Conservation (phyloP, 1,284 basidiomycete species). For the Moesziomyces antarcticus region DNA sequence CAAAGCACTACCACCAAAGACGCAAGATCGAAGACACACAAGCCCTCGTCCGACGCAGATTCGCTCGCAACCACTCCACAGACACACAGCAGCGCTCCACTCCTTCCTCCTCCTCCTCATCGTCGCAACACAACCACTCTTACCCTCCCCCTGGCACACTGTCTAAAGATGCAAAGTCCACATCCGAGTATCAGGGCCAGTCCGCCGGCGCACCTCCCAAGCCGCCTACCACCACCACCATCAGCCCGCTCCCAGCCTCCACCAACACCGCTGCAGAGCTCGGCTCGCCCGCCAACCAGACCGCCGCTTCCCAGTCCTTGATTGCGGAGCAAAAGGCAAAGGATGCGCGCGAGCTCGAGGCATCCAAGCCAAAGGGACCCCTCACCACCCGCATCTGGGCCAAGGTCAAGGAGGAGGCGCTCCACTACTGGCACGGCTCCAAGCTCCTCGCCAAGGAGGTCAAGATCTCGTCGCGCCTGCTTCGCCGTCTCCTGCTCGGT, state of each 20-base stretch:
- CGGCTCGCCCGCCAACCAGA: conserved; percentile 52
- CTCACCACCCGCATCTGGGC: conserved; percentile 75
- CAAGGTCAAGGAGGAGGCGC: conserved; percentile 92
- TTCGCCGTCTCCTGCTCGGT: conserved; percentile 91
- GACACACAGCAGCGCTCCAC: conserved; percentile 27
- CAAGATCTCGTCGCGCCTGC: conserved; percentile 85
- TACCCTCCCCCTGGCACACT: conserved; percentile 26
- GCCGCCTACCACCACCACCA: conserved; percentile 26
- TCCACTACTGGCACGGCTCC: conserved; percentile 96
- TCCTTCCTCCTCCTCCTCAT: conserved; percentile 6
- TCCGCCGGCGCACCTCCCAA: conserved; percentile 41
- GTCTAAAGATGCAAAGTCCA: conserved; percentile 26
- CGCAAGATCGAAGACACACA: conserved; percentile 38
- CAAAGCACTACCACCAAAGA: conserved; percentile 41
- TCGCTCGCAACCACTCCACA: conserved; percentile 43
- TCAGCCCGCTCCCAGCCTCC: conserved; percentile 44
- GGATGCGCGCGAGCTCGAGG: conserved; percentile 40
- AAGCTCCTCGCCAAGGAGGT: conserved; percentile 96
- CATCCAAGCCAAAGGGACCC: conserved; percentile 33
- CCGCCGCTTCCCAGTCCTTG: conserved; percentile 44
- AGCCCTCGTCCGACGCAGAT: conserved; percentile 11
- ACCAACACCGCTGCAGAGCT: conserved; percentile 47
- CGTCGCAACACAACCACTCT: conserved; percentile 11
- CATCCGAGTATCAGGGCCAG: conserved; percentile 34
- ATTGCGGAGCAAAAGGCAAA: conserved; percentile 48